Evolutionary conservation across 179 eudicot species (phyloP), one percentile per base, ranked within the genome.

Genomic region (Sideroxylon spinosum): DNA sequence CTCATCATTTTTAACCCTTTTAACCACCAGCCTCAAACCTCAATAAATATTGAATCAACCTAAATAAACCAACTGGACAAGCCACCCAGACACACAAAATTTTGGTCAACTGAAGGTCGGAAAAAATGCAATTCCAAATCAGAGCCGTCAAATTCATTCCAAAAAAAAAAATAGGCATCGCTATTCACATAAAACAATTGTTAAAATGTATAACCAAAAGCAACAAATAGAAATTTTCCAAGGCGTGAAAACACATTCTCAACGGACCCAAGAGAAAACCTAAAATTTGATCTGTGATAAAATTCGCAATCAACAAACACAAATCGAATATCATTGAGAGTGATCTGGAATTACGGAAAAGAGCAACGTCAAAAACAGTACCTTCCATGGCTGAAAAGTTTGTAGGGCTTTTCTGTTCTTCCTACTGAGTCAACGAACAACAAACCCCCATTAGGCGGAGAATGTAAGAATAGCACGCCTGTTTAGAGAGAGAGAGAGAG

Each of bases 311-410:
- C 52, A 37, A 68, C 4, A 68, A 37, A 19, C 71, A 11, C 55
- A 50, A 44, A 68, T n/a, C 22, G 8, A 22, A 70, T 20, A 9
- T 22, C 7, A 20, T 46, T 48, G 73, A 22, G 32, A 25, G n/a
- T 16, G 75, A 71, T 71, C 52, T 67, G 52, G 25, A 4, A 37
- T 37, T 37, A 17, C 7, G 19, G 49, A 66, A 28, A 8, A 66
- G 48, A 20, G 25, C 28, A 50, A 71, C 28, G 20, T 71, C 60
- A 7, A 17, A 17, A 52, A 7, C 44, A 37, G 44, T 71, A 71
- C 75, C 75, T 71, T 71, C 75, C 75, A 71, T 71, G 3, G 46
- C 16, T 14, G 1, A 52, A 52, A 50, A 6, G 52, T 52, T 69
- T 71, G 46, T 26, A 7, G 44, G 74, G 32, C 37, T 23, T 49